These are phyloP conservation scores for Alisma plantagoaquatica DNA, from an alignment of 106 monocot species.

Conservation along the genomic window DNA sequence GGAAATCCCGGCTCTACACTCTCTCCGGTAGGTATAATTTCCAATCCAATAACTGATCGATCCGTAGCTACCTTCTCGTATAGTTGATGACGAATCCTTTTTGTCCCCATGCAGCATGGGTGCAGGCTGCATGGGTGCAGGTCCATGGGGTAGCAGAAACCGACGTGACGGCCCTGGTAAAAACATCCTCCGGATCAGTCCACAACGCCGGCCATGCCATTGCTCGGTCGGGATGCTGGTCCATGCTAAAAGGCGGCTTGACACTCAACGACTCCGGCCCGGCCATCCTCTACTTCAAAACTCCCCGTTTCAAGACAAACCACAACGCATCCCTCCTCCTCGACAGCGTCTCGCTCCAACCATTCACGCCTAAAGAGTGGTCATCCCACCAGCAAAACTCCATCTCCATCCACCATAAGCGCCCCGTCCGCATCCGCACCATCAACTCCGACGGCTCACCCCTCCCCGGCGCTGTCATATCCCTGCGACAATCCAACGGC, in stretches of 20 bases:
- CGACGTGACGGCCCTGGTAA: conserved; percentile 28
- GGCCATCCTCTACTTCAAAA: conserved; percentile 60
- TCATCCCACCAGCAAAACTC: conserved; percentile 26
- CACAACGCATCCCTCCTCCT: neutral
- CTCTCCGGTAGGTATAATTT: conserved; percentile 43
- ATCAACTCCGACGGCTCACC: conserved; percentile 20
- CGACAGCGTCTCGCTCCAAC: conserved; percentile 78
- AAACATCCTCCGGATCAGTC: conserved; percentile 15
- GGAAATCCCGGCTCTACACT: conserved; percentile 43
- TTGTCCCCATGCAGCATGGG: conserved; percentile 39
- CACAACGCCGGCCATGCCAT: conserved; percentile 38
- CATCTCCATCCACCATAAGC: conserved; percentile 25
- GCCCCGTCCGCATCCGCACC: conserved; percentile 9
- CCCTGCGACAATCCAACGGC: neutral
- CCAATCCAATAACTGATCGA: neutral
- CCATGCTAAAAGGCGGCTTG: conserved; percentile 85
- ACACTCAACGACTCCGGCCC: conserved; percentile 32
- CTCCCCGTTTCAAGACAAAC: neutral
- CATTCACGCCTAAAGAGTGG: conserved; percentile 73
- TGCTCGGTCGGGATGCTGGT: conserved; percentile 63
- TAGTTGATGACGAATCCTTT: neutral
- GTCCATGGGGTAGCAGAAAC: conserved; percentile 14
- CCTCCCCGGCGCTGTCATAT: conserved; percentile 2
- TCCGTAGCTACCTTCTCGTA: too few relatives aligned
- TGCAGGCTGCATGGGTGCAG: conserved; percentile 66